A percentile compares a stretch with the other conserved stretches of the same genome.
Conservation (phyloP, 2,329 filamentous ascomycete genomes). For the Pseudogymnoascus verrucosus region DNA sequence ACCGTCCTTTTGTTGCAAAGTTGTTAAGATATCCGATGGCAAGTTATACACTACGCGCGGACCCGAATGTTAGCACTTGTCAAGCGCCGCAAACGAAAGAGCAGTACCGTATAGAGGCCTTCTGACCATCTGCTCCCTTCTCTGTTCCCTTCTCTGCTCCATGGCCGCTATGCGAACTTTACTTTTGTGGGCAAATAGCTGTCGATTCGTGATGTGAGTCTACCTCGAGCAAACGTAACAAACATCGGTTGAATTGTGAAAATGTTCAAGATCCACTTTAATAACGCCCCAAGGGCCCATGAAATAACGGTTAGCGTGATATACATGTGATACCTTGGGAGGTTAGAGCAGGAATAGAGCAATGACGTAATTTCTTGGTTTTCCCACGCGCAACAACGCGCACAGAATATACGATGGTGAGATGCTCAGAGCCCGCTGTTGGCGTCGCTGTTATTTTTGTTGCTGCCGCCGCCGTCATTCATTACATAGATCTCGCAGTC, state of each 20-base stretch:
- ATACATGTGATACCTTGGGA: conserved; percentile 5
- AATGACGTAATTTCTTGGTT: conserved; percentile 5
- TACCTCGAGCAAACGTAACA: conserved; percentile 1
- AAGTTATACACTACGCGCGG: conserved; percentile 26
- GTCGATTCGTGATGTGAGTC: neutral
- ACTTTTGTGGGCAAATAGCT: neutral
- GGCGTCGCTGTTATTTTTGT: neutral
- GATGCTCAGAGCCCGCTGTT: neutral
- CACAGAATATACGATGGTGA: neutral
- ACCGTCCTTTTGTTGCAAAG: conserved; percentile 26
- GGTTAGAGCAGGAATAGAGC: neutral
- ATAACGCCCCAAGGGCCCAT: neutral
- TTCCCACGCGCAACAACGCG: neutral
- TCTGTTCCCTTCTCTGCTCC: conserved; percentile 23
- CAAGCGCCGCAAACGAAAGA: conserved; percentile 18
- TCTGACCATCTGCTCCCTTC: conserved; percentile 31
- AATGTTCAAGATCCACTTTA: neutral
- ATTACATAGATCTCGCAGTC: neutral
- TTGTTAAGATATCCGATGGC: conserved; percentile 29
- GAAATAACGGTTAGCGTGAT: neutral
- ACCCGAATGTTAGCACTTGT: conserved; percentile 14
- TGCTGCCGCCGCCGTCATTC: neutral
- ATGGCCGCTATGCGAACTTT: neutral
- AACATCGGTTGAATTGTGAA: neutral
- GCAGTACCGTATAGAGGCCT: conserved; percentile 33